These are phyloP conservation scores for Nakataea oryzae DNA, from an alignment of 2,329 filamentous ascomycete genomes.

Conservation along the genomic window DNA sequence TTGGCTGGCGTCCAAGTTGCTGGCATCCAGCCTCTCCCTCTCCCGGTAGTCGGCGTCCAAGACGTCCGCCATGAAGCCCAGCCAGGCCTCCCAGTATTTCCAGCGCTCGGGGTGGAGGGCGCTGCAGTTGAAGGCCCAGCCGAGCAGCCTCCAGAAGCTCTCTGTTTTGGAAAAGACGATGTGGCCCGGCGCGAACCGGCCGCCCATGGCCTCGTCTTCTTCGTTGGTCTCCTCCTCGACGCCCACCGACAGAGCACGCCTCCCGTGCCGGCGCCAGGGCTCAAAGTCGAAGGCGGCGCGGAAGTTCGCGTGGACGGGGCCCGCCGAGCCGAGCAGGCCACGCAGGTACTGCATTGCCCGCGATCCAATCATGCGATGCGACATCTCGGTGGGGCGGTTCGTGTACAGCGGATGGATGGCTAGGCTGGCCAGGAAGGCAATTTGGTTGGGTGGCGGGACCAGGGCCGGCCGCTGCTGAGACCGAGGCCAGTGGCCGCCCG, in stretches of 20 bases:
- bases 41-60: conserved; percentile 62
- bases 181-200: conserved; percentile 49
- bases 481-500: conserved; percentile 26
- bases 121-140: conserved; percentile 92
- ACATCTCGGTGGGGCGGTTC: conserved; percentile 53
- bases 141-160: conserved; percentile 81
- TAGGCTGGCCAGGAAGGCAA: conserved; percentile 73
- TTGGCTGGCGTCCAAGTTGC: not conserved
- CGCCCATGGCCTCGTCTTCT: conserved; percentile 42
- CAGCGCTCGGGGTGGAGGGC: conserved; percentile 62
- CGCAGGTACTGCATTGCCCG: conserved; percentile 62
- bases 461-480: conserved; percentile 33
- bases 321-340: conserved; percentile 52
- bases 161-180: conserved; percentile 67
- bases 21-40: conserved; percentile 36
- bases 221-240: conserved; percentile 14
- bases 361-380: conserved; percentile 52
- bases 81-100: conserved; percentile 71
- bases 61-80: conserved; percentile 69
- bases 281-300: conserved; percentile 63
- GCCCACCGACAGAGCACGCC: not conserved
- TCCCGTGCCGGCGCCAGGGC: conserved; percentile 4
- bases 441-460: conserved; percentile 59
- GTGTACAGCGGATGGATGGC: conserved; percentile 73
- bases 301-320: conserved; percentile 61